Conservation (phyloP, 2,329 filamentous ascomycete genomes). For the Epichloe aotearoae region DNA sequence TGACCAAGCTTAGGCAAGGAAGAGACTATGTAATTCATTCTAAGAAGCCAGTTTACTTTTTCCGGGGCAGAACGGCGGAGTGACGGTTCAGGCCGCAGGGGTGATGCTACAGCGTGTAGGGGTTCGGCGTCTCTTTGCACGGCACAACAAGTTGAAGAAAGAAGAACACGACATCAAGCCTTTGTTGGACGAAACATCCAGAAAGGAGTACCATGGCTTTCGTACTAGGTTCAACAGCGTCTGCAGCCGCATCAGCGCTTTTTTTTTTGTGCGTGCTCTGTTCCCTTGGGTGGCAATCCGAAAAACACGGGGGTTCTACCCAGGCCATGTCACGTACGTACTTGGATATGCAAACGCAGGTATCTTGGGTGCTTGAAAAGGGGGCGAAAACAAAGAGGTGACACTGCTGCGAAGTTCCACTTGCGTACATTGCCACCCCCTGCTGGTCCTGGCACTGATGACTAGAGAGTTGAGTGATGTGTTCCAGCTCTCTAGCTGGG, state of each 20-base stretch:
- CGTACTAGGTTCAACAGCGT: not conserved
- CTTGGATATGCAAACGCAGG: not conserved
- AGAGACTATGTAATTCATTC: not conserved
- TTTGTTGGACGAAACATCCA: not conserved
- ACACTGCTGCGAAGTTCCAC: too few species aligned
- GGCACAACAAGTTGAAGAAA: not conserved
- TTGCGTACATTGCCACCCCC: too few species aligned
- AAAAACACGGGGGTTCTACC: too few species aligned
- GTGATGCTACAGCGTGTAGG: not conserved
- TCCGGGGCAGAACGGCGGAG: not conserved
- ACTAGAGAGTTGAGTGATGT: too few species aligned
- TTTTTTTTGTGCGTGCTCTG: not conserved
- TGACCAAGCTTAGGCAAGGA: not conserved
- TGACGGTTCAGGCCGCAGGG: not conserved
- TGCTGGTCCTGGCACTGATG: too few species aligned
- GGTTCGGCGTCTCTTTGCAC: not conserved
- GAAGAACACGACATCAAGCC: not conserved
- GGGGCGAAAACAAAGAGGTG: too few species aligned
- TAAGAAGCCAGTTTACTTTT: not conserved
- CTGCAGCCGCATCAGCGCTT: not conserved
- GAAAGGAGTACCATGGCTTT: not conserved
- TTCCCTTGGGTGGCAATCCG: not conserved
- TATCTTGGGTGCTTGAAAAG: too few species aligned
- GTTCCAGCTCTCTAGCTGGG: not conserved
- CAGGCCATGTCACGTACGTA: not conserved